Evolutionary conservation across 192 early-diverging fungal genomes (phyloP).

Genomic region (Coemansia sp.): DNA sequence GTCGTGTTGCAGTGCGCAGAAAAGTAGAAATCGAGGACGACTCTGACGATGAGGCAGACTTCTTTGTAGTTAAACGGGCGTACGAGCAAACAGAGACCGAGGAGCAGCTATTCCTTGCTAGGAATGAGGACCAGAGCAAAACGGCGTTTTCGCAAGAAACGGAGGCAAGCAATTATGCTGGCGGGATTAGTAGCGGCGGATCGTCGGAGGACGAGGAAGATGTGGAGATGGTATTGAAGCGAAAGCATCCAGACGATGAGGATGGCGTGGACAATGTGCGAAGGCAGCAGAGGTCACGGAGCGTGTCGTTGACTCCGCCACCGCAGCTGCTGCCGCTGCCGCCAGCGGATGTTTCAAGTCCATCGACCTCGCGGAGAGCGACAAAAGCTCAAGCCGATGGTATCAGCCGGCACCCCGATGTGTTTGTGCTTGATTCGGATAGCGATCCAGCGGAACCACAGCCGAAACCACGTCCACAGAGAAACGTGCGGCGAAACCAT

Average conservation of each 20-base stretch:
- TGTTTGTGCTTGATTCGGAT: conserved; percentile 22
- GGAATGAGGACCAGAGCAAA: neutral
- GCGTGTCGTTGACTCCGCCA: conserved; percentile 57
- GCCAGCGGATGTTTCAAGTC: neutral
- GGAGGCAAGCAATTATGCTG: neutral
- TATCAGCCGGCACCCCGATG: neutral
- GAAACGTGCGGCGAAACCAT: neutral
- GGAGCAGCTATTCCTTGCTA: neutral
- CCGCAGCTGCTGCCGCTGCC: conserved; percentile 15
- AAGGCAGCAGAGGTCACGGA: conserved; percentile 36
- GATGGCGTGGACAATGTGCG: neutral
- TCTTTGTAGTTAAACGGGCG: conserved; percentile 14
- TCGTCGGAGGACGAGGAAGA: conserved; percentile 8
- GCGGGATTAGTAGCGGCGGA: conserved; percentile 5
- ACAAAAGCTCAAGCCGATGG: neutral
- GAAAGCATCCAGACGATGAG: conserved; percentile 7
- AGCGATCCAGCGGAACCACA: neutral
- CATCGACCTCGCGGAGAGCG: neutral
- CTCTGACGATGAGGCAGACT: conserved; percentile 27
- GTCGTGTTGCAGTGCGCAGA: neutral
- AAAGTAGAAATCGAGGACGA: conserved; percentile 4
- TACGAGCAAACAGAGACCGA: neutral
- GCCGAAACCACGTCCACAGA: neutral
- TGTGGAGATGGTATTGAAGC: neutral
- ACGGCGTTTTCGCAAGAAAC: neutral